Conservation (phyloP, 768 basidiomycete species). For the Termitomyces sp. region DNA sequence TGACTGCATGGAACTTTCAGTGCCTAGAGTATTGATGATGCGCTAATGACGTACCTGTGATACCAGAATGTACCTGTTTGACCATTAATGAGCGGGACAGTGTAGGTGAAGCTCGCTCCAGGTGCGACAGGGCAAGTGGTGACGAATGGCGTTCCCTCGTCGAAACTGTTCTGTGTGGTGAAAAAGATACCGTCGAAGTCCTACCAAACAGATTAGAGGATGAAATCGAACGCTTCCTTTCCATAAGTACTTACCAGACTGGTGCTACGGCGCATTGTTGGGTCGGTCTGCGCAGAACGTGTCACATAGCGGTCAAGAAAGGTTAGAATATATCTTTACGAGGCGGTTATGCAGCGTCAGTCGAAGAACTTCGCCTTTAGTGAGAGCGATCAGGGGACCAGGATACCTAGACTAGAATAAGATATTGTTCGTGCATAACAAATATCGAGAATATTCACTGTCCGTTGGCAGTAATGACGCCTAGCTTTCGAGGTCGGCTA, state of each 20-base stretch:
- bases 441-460: background rate
- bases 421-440: background rate
- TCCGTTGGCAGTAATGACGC: constrained; percentile 8
- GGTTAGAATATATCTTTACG: background rate
- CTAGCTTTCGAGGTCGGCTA: background rate
- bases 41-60: constrained; percentile 12
- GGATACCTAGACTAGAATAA: constrained; percentile 3
- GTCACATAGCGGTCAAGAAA: background rate
- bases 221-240: background rate
- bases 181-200: constrained; percentile 21
- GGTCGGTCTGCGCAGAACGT: constrained; percentile 10
- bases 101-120: constrained; percentile 21
- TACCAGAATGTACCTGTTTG: constrained; percentile 30
- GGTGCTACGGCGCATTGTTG: constrained; percentile 19
- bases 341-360: constrained; percentile 14
- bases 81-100: constrained; percentile 18
- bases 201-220: background rate
- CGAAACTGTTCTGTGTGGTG: constrained; percentile 15
- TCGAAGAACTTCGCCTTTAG: constrained; percentile 12
- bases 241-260: background rate
- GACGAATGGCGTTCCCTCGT: constrained; percentile 20
- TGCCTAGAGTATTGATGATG: background rate
- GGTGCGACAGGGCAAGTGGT: constrained; percentile 25
- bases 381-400: constrained; percentile 10
- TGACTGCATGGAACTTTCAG: constrained; percentile 4